Evolutionary conservation across 192 early-diverging fungal genomes (phyloP), one percentile per base, ranked within the genome.

Genomic region (Coemansia biformis): DNA sequence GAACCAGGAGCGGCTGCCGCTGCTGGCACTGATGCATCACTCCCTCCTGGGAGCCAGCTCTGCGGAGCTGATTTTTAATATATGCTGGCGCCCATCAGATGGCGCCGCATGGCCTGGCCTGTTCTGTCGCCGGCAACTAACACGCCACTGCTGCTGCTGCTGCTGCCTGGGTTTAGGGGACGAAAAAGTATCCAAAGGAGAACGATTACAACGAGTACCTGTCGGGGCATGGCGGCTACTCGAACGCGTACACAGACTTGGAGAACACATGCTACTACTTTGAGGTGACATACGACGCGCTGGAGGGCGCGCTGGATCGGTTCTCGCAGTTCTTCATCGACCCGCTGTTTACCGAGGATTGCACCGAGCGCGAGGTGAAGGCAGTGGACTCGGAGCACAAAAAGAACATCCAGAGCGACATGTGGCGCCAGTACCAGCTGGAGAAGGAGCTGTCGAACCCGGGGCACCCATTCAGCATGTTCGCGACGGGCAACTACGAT

Each of bases 311-410:
- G 19, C 58, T 87, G 19, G 85, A 86, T 50, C 75, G 87, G 28
- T 92, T 92, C 58, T 81, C 91, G 9, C 87, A 93, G 60, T 99
- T 96, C 64, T 99, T 99, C 55, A 90, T 93, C 26, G 75, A 78
- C 19, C 93, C 96, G 29, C 81, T 93, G 38, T 96, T 96, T 68
- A 78, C 81, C 22, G 83, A 84, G 15, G 81, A 79, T 43, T 92
- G 90, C 61, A 92, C 87, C 11, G 96, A 99, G 35, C 83, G 93
- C 39, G 96, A 99, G 71, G 69, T 96, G 54, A 74, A 80, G 5
- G 96, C 96, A 0, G 92, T 99, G 6, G 92, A 99, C 71, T 96
- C 94, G 3, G 95, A 98, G 57, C 88, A 93, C 77, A 91, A 93
- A 52, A 91, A 91, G 62, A 96, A 96, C 67, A 57, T 90, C n/a